A percentile compares a stretch with the other conserved stretches of the same genome.
Evolutionary conservation across 805 yeast species (phyloP).

Genomic region (Candida arabinofermentans): DNA sequence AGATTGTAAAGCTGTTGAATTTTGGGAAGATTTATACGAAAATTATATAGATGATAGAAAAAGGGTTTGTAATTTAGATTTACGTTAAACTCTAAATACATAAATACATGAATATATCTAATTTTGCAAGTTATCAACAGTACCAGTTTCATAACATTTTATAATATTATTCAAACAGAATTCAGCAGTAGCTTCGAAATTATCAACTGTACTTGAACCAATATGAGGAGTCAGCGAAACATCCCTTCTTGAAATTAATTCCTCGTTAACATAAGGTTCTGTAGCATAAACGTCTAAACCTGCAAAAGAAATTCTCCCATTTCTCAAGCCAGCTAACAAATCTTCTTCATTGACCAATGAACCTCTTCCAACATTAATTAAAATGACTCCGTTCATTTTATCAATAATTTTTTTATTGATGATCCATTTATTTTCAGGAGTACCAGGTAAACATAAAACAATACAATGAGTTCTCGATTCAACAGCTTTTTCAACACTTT

Average conservation of each 20-base stretch:
- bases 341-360: slow-evolving; percentile 64
- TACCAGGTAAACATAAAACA: slow-evolving; percentile 65
- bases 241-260: slow-evolving; percentile 52
- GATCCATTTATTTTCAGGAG: slow-evolving; percentile 52
- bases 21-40: slow-evolving; percentile 32
- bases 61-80: slow-evolving; percentile 10
- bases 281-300: slow-evolving; percentile 70
- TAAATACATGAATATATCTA: slow-evolving; percentile 1
- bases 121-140: slow-evolving; percentile 17
- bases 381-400: slow-evolving; percentile 49
- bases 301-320: slow-evolving; percentile 58
- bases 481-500: slow-evolving; percentile 38
- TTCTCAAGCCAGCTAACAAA: slow-evolving; percentile 52
- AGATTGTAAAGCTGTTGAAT: slow-evolving; percentile 29
- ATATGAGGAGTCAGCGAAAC: slow-evolving; percentile 68
- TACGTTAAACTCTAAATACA: background rate
- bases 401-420: slow-evolving; percentile 46
- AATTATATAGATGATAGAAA: slow-evolving; percentile 16
- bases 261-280: slow-evolving; percentile 55
- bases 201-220: slow-evolving; percentile 63
- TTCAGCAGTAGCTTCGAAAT: slow-evolving; percentile 46
- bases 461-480: slow-evolving; percentile 44
- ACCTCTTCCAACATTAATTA: slow-evolving; percentile 78
- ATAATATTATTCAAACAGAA: slow-evolving; percentile 55
- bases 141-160: slow-evolving; percentile 36